phyloP scores from a whole-genome alignment of 2,329 filamentous ascomycete genomes.

The Sporothrix luriei region DNA sequence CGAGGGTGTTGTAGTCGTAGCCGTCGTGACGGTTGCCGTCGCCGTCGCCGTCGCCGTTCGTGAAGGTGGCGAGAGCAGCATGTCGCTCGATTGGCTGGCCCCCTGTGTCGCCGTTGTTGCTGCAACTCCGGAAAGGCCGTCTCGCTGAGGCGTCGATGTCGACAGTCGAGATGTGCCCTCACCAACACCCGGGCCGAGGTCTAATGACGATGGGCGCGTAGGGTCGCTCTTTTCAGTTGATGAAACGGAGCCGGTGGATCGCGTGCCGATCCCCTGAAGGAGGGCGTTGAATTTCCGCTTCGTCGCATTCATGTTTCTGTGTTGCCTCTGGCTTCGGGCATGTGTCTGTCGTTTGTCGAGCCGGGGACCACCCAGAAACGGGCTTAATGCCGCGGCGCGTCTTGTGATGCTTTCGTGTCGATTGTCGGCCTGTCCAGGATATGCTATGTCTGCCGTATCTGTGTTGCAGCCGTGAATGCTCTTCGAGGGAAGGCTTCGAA shows the following conservation, averaged over 20 bases:
- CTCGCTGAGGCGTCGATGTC: neutral
- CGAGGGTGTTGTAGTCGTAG: constrained; percentile 1
- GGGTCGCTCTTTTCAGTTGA: constrained; percentile 43
- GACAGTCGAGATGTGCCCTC: constrained; percentile 12
- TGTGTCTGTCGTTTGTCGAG: neutral
- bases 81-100: neutral
- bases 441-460: neutral
- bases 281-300: constrained; percentile 82
- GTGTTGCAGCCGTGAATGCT: neutral
- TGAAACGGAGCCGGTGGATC: constrained; percentile 48
- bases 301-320: constrained; percentile 67
- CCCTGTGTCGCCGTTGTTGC: neutral
- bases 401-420: neutral
- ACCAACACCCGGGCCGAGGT: neutral
- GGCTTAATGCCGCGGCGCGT: constrained; percentile 2
- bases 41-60: neutral
- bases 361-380: neutral
- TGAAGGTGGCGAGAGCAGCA: constrained; percentile 3
- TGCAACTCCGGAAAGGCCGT: neutral
- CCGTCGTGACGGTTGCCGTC: neutral
- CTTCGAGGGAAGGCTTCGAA: neutral
- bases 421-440: neutral
- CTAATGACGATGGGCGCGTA: constrained; percentile 20
- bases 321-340: neutral
- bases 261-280: constrained; percentile 65